These are phyloP conservation scores for Acanthamoeba pearcei DNA, from an alignment of 208 protist genomes.

Conservation along the genomic window DNA sequence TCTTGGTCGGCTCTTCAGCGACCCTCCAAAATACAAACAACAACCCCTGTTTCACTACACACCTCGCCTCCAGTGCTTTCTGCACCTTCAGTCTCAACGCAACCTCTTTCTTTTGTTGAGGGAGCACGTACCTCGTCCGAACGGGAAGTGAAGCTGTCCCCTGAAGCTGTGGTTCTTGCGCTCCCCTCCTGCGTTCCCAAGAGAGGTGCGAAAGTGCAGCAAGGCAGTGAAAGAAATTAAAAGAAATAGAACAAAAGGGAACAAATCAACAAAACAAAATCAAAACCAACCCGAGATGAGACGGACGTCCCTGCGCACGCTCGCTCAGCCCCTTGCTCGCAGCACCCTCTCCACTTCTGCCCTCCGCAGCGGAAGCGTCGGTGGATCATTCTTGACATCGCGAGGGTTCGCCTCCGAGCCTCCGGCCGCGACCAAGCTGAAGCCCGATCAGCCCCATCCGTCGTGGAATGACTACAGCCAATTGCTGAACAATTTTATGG, in stretches of 20 bases:
- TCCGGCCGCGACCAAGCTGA: background rate
- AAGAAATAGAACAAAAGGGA: too few species aligned
- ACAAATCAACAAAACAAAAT: background rate
- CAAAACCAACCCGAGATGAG: background rate
- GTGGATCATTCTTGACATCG: background rate
- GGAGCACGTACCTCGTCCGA: too few species aligned
- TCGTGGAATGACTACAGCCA: background rate
- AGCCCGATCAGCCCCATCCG: conserved; percentile 37
- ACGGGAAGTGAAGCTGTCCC: too few species aligned
- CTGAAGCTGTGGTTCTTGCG: too few species aligned
- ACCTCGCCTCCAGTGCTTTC: too few species aligned
- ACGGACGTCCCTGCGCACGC: background rate
- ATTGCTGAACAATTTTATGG: conserved; percentile 56
- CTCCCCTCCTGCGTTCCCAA: too few species aligned
- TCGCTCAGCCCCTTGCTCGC: background rate
- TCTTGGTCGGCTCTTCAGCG: background rate
- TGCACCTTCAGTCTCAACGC: too few species aligned
- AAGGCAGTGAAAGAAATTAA: too few species aligned
- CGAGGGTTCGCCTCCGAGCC: background rate
- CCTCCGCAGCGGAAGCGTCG: background rate
- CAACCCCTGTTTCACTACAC: background rate
- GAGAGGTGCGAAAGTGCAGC: too few species aligned
- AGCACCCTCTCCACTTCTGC: background rate
- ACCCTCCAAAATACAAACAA: background rate
- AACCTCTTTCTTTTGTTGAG: too few species aligned